Evolutionary conservation across 2,329 filamentous ascomycete species (phyloP), one percentile per base, ranked within the genome.

Genomic region (Nakataea oryzae): DNA sequence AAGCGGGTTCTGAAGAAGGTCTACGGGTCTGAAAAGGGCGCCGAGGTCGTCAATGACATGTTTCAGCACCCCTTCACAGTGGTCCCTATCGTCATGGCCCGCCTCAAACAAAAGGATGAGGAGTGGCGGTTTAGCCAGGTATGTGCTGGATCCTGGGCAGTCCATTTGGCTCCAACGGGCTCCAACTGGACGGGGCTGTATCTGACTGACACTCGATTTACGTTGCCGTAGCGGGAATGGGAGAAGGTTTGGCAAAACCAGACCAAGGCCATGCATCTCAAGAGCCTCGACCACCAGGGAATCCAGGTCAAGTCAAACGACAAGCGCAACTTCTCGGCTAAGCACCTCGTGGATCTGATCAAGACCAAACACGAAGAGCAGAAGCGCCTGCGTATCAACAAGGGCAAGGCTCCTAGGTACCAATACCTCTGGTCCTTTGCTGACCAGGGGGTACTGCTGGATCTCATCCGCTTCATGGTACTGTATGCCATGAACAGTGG

Each of bases 191-290:
- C n/a, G 41, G 41, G 30, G 27, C 32, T 27, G n/a, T 27, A 24
- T 12, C 26, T 13, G 28, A 56, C 54, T 56, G 27, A 56, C 54
- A 56, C 14, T 7, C 9, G 21, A 56, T 6, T 54, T 59, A 3
- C 26, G n/a, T 24, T 63, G 47, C 63, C 14, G 50, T 26, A 90
- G 80, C 91, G 95, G 34, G 96, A 99, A 72, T 99, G 95, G 95
- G 93, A 97, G 74, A 97, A 97, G 75, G 92, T 99, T 9, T 99
- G 95, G 95, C 91, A 95, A 66, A 88, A 91, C 59, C 95, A 97
- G 76, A 97, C 93, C 28, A 89, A 96, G 71, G 88, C 89, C 70
- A 93, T 96, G 78, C 96, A 97, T 75, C 90, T 96, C 76, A 96
- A 92, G 78, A 96, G 92, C 73, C 85, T 99, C 61, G 95, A 99